Evolutionary conservation across 169 alveolate species (phyloP).

Genomic region (Cryptosporidium sp.): DNA sequence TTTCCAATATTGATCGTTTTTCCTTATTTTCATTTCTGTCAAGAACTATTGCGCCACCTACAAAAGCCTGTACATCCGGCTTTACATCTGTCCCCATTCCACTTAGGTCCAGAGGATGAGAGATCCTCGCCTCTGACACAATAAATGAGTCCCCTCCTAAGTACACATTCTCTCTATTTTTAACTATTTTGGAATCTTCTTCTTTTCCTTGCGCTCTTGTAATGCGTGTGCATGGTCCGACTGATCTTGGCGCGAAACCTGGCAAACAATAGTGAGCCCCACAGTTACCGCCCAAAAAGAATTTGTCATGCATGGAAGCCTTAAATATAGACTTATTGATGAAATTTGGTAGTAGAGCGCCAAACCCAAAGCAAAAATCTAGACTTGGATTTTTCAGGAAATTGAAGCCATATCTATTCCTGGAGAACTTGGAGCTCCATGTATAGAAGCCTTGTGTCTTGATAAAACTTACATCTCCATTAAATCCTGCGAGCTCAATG

Average conservation of each 20-base stretch:
- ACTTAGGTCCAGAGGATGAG: slow-evolving; percentile 38
- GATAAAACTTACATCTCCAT: slow-evolving; percentile 38
- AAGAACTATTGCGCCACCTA: slow-evolving; percentile 20
- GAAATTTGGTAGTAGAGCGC: slow-evolving; percentile 37
- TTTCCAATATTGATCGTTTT: not conserved
- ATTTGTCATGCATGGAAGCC: slow-evolving; percentile 51
- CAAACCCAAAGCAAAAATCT: slow-evolving; percentile 38
- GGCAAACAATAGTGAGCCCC: slow-evolving; percentile 54
- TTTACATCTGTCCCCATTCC: slow-evolving; percentile 1
- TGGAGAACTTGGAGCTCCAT: slow-evolving; percentile 43
- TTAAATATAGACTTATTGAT: not conserved
- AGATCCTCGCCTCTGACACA: slow-evolving; percentile 7
- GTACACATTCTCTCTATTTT: not conserved
- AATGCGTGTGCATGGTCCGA: slow-evolving; percentile 47
- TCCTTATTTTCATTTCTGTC: not conserved
- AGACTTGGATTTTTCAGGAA: slow-evolving; percentile 14
- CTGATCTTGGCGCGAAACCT: slow-evolving; percentile 62
- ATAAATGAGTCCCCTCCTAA: slow-evolving; percentile 52
- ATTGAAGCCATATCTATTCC: not conserved
- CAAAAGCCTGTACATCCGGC: slow-evolving; percentile 31
- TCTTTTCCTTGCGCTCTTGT: not conserved
- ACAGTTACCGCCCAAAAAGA: slow-evolving; percentile 64
- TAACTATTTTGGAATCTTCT: not conserved
- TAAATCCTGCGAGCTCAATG: slow-evolving; percentile 59
- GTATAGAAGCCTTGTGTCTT: slow-evolving; percentile 43